A percentile compares a stretch with the other conserved stretches of the same genome.
phyloP scores from a whole-genome alignment of 768 basidiomycete genomes.

The Pulveroboletus frians region DNA sequence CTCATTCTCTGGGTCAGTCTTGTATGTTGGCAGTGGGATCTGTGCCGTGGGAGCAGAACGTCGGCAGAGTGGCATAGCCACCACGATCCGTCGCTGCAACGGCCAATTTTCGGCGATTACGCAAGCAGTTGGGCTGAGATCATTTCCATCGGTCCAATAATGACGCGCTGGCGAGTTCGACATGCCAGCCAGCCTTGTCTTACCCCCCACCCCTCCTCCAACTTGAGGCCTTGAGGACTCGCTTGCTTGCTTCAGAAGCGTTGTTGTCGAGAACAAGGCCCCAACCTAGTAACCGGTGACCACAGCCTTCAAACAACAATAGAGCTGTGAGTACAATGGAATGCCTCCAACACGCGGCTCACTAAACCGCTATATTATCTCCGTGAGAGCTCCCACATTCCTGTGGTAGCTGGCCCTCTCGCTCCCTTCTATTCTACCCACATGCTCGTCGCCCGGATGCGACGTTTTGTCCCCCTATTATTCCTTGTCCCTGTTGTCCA shows the following conservation, averaged over 20 bases:
- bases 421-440: constrained; percentile 13
- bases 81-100: too few species aligned
- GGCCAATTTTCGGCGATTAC: too few species aligned
- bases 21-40: too few species aligned
- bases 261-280: constrained; percentile 17
- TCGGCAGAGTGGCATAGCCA: too few species aligned
- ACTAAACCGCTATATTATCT: constrained; percentile 23
- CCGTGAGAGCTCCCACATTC: constrained; percentile 7
- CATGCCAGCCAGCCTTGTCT: too few species aligned
- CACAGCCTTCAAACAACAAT: constrained; percentile 29
- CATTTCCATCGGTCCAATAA: too few species aligned
- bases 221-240: background rate
- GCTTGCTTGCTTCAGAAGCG: background rate
- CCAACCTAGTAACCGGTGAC: constrained; percentile 6
- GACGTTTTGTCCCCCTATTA: constrained; percentile 44
- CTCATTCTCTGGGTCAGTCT: too few species aligned
- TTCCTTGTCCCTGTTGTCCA: constrained; percentile 36
- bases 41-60: too few species aligned
- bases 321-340: constrained; percentile 30
- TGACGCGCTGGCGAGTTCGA: too few species aligned
- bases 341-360: constrained; percentile 26
- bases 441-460: constrained; percentile 80
- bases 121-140: too few species aligned
- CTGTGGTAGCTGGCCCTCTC: constrained; percentile 25
- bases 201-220: background rate